Percentiles rank a stretch among this genome's conserved stretches.
phyloP scores from a whole-genome alignment of 352 stramenopile genomes.

The Globisporangium recalcitrans region DNA sequence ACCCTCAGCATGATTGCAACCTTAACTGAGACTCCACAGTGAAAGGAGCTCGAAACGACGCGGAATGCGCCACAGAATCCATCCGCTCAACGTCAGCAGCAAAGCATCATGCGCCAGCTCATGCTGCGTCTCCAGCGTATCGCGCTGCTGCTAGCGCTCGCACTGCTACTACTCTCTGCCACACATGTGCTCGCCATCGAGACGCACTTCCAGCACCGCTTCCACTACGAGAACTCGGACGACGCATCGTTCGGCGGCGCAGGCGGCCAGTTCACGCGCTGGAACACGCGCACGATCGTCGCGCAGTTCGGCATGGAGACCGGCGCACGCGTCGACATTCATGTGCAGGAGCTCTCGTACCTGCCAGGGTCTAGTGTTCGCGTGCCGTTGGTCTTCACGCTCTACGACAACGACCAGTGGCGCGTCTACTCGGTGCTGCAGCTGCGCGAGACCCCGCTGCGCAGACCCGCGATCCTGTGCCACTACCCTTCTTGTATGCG shows the following conservation, averaged over 20 bases:
- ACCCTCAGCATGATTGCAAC: too few species aligned
- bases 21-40: too few species aligned
- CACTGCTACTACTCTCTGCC: neutral
- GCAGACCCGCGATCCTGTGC: conserved; percentile 46
- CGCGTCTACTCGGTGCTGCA: conserved; percentile 50
- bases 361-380: conserved; percentile 4
- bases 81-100: neutral
- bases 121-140: neutral
- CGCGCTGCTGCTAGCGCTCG: neutral
- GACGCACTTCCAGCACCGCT: conserved; percentile 13
- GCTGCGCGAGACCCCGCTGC: conserved; percentile 53
- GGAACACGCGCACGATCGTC: conserved; percentile 64
- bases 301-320: conserved; percentile 53
- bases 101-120: neutral
- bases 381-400: conserved; percentile 46
- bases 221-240: conserved; percentile 7
- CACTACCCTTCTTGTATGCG: conserved; percentile 52
- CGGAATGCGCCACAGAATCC: neutral
- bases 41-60: neutral
- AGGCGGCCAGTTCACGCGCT: conserved; percentile 20
- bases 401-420: conserved; percentile 66
- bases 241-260: conserved; percentile 4
- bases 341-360: conserved; percentile 30
- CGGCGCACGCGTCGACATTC: conserved; percentile 35
- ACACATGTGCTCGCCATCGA: conserved; percentile 1